Conservation (phyloP, 2,329 filamentous ascomycete genomes). For the Ascochyta viciae-villosae region DNA sequence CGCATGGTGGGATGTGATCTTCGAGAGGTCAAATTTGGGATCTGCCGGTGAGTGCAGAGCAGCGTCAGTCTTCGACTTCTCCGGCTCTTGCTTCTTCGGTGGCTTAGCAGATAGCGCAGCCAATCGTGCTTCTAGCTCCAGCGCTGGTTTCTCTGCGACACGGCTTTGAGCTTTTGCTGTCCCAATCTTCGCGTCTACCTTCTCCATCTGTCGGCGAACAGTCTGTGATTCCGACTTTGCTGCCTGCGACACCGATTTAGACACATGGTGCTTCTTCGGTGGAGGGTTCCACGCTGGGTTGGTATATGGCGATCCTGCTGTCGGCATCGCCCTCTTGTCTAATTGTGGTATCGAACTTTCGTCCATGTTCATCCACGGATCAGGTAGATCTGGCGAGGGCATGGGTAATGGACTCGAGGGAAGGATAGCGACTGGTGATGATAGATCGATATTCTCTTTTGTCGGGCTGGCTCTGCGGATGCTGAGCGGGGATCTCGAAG, state of each 20-base stretch:
- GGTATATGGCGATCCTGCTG: slow-evolving; percentile 35
- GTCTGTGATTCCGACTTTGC: slow-evolving; percentile 4
- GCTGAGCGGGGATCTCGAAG: slow-evolving; percentile 29
- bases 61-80: neutral
- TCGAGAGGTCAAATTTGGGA: slow-evolving; percentile 31
- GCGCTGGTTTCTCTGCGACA: slow-evolving; percentile 1
- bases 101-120: slow-evolving; percentile 8
- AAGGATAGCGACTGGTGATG: slow-evolving; percentile 21
- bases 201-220: slow-evolving; percentile 15
- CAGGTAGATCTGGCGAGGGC: slow-evolving; percentile 36
- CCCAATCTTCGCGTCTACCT: slow-evolving; percentile 1
- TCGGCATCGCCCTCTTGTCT: slow-evolving; percentile 45
- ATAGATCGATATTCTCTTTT: slow-evolving; percentile 34
- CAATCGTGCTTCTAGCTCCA: slow-evolving; percentile 12
- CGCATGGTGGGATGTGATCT: slow-evolving; percentile 33
- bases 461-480: slow-evolving; percentile 23
- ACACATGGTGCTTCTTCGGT: slow-evolving; percentile 25
- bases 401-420: slow-evolving; percentile 43
- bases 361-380: slow-evolving; percentile 44
- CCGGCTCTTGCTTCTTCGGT: neutral
- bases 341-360: slow-evolving; percentile 37
- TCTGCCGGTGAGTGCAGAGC: slow-evolving; percentile 17
- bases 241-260: slow-evolving; percentile 25
- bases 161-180: neutral
- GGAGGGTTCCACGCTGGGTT: slow-evolving; percentile 33